Evolutionary conservation across 805 yeast genomes (phyloP).

Genomic region (Torulaspora maleeae): DNA sequence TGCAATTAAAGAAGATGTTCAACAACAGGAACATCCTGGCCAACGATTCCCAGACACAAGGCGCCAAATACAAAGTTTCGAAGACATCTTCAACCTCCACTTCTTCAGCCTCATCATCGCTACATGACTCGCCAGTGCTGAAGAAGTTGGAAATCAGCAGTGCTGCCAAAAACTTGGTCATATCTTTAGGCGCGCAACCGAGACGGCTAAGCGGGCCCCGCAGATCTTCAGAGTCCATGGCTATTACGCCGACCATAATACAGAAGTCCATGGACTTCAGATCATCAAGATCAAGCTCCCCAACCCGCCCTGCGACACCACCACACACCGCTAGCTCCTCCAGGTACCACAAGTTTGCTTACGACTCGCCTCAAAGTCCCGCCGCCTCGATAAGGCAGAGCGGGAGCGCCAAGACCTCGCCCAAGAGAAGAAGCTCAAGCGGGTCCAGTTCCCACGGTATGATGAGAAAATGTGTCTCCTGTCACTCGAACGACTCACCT

Average conservation of each 20-base stretch:
- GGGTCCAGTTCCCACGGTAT: conserved; percentile 11
- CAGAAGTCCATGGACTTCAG: conserved; percentile 7
- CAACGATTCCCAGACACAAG: conserved; percentile 20
- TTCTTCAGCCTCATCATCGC: conserved; percentile 1
- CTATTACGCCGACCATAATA: not conserved
- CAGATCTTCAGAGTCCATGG: conserved; percentile 1
- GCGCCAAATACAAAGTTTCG: conserved; percentile 11
- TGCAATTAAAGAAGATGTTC: conserved; percentile 33
- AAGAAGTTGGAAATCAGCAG: conserved; percentile 9
- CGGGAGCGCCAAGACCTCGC: conserved; percentile 8
- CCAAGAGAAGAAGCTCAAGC: conserved; percentile 14
- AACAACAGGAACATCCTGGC: conserved; percentile 32
- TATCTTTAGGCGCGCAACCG: conserved; percentile 15
- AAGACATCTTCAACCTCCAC: conserved; percentile 4
- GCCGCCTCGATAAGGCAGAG: conserved; percentile 11
- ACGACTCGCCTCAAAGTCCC: conserved; percentile 23
- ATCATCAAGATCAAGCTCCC: conserved; percentile 19
- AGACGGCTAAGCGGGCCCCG: conserved; percentile 4
- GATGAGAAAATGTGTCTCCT: conserved; percentile 73
- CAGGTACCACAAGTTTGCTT: conserved; percentile 22
- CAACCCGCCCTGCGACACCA: conserved; percentile 17
- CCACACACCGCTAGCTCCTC: conserved; percentile 13
- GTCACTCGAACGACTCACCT: conserved; percentile 87
- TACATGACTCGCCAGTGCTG: conserved; percentile 3
- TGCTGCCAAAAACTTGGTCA: conserved; percentile 20